Base-by-base conservation (phyloP, 1,284 basidiomycete species). In the Apiotrichum montevideense region DNA sequence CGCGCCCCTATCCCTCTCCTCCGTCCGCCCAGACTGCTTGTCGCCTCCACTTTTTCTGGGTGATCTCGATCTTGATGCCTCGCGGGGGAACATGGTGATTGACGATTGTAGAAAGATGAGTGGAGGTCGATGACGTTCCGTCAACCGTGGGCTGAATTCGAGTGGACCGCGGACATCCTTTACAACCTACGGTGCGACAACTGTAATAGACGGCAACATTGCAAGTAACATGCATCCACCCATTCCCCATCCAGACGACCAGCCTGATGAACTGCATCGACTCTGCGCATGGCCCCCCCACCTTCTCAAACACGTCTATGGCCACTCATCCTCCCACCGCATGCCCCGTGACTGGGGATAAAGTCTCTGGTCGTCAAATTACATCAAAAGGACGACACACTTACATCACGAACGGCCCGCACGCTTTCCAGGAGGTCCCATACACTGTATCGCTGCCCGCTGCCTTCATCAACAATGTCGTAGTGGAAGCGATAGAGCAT, bases 401-500 rank as follows among this genome's bases (percentile, higher is more conserved):
- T 46, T 34, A 61, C 56, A 42, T 61, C 59, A 29, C 59, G 49
- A n/a, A 61, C 54, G 9, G 59, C 59, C 2, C 59, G 46, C 32
- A 55, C 59, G 13, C 51, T 52, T 40, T 61, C 56, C 14, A 61
- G 53, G 7, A 61, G 48, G 15, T 57, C 56, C 57, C 45, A 55
- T 3, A 55, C 46, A 14, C 45, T 29, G 37, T 52, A 58, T 4
- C 57, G 57, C 52, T 35, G 39, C 29, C 52, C 34, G 2, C 21
- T 52, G 9, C 9, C n/a, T 9, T 46, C 45, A 35, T 58, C 53
- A 9, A 48, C 32, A 5, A 58, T 52, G 45, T 21, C 29, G 33
- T 52, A 49, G 53, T 61, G 59, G 44, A 61, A 61, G 50, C 44
- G 47, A 35, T 57, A 54, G 32, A 61, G 59, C 55, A 61, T 57